Evolutionary conservation across 768 basidiomycete genomes (phyloP), one percentile per base, ranked within the genome.

Genomic region (Lanmaoa pseudosensibilis): DNA sequence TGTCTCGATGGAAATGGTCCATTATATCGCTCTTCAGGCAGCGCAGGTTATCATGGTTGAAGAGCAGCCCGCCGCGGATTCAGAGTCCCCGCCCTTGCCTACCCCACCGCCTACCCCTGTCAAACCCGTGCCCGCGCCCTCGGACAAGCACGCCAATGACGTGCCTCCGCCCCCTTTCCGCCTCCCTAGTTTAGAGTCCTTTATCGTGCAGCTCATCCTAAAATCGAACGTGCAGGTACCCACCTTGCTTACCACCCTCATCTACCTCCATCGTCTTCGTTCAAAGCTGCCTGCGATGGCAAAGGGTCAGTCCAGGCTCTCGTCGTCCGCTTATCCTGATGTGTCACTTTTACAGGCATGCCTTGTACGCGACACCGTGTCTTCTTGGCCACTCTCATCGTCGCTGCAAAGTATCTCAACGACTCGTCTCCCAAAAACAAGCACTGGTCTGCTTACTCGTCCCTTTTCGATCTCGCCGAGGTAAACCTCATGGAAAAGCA

Each of bases 401-500:
- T 93, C 40, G 87, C 96, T 23, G 89, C 94, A 59, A 99, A 99
- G 76, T 98, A 98, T 73, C 85, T 98, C 68, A 97, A 99, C 73
- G 93, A 95, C 73, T 89, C 90, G n/a, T 88, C 89, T 44, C 92
- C 92, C 4, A 96, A 94, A 81, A 99, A 98, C 77, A 81, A 82
- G 70, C 91, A 97, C 77, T 99, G 96, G 96, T 83, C 87, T 54
- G 75, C 75, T 46, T 92, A 94, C 70, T 88, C 86, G 18, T 76
- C 78, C 41, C 75, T 90, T 60, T 95, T 92, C 76, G 85, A 90
- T 68, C 75, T 85, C 49, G 73, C 77, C 12, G 90, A 92, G 76
- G 86, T 98, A 72, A 97, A 95, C 73, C 80, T 95, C 58, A 98
- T 98, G 96, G 96, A 99, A 77, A 90, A 87, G 75, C 94, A 99